Percentiles rank a stretch among this genome's conserved stretches.
Conservation (phyloP, 2,329 filamentous ascomycete species). For the Neocatenulostroma microsporum region DNA sequence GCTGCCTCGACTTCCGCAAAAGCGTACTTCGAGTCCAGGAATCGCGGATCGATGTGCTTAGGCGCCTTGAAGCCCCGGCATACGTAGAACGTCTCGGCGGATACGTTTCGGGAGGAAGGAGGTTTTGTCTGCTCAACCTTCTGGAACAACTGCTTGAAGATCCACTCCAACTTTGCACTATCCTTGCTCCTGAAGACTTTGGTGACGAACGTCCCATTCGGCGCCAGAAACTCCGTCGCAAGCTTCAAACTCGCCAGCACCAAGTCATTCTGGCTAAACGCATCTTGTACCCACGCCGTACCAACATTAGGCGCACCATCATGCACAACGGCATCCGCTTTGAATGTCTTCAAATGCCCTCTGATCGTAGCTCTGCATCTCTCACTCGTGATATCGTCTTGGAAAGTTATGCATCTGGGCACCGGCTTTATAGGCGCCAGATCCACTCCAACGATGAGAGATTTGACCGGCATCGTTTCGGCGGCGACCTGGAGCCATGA, state of each 20-base stretch:
- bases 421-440: constrained; percentile 93
- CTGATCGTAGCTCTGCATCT: constrained; percentile 88
- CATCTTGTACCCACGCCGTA: constrained; percentile 96
- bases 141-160: constrained; percentile 91
- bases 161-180: constrained; percentile 92
- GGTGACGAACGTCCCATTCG: constrained; percentile 89
- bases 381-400: constrained; percentile 95
- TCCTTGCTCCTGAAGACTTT: constrained; percentile 98
- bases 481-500: constrained; percentile 96
- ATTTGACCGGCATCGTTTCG: constrained; percentile 85
- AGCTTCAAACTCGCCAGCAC: constrained; percentile 85
- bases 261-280: constrained; percentile 93
- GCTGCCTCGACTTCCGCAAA: constrained; percentile 86
- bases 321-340: constrained; percentile 90
- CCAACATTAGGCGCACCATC: constrained; percentile 97
- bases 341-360: constrained; percentile 88
- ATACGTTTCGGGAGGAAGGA: constrained; percentile 89
- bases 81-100: constrained; percentile 97
- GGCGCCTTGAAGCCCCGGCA: constrained; percentile 93
- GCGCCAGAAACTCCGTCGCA: constrained; percentile 82
- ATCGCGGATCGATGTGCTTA: constrained; percentile 84
- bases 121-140: constrained; percentile 98
- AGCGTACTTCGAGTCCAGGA: constrained; percentile 79
- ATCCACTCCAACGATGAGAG: constrained; percentile 91
- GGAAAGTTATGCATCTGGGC: constrained; percentile 86